phyloP scores from a whole-genome alignment of 495 filamentous ascomycete genomes.

The Tuber calosporum region DNA sequence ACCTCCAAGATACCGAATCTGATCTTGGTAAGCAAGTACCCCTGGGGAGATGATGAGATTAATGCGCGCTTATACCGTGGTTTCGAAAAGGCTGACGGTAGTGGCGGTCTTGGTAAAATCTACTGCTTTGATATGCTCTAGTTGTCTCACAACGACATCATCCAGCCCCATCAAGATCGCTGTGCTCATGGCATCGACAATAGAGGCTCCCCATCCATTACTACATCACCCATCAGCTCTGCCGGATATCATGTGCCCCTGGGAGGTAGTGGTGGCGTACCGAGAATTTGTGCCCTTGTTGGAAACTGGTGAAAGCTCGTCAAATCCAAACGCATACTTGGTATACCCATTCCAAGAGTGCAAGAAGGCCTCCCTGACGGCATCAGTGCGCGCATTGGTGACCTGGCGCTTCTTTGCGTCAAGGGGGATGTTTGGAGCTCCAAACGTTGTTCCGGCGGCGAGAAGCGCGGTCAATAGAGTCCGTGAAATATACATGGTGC shows the following conservation, averaged over 20 bases:
- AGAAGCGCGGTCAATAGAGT: slow-evolving; percentile 15
- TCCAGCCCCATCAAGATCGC: slow-evolving; percentile 68
- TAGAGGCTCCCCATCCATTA: slow-evolving; percentile 81
- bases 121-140: slow-evolving; percentile 60
- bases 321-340: slow-evolving; percentile 70
- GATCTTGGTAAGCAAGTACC: neutral
- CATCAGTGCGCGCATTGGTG: slow-evolving; percentile 48
- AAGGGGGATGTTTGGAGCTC: slow-evolving; percentile 18
- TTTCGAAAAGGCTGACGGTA: slow-evolving; percentile 75
- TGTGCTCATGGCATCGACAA: slow-evolving; percentile 75
- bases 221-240: slow-evolving; percentile 44
- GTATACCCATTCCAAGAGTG: slow-evolving; percentile 77
- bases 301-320: slow-evolving; percentile 63
- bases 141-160: slow-evolving; percentile 59
- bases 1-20: slow-evolving; percentile 74
- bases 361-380: slow-evolving; percentile 67
- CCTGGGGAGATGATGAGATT: neutral
- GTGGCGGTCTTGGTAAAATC: slow-evolving; percentile 58
- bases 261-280: slow-evolving; percentile 45
- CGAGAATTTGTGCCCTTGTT: slow-evolving; percentile 62
- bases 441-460: slow-evolving; percentile 11
- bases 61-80: slow-evolving; percentile 47
- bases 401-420: slow-evolving; percentile 5
- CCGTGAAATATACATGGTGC: neutral
- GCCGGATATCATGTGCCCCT: slow-evolving; percentile 5